Evolutionary conservation across 257 asterid species (phyloP).

Genomic region (Dorcoceras hygrometricum): DNA sequence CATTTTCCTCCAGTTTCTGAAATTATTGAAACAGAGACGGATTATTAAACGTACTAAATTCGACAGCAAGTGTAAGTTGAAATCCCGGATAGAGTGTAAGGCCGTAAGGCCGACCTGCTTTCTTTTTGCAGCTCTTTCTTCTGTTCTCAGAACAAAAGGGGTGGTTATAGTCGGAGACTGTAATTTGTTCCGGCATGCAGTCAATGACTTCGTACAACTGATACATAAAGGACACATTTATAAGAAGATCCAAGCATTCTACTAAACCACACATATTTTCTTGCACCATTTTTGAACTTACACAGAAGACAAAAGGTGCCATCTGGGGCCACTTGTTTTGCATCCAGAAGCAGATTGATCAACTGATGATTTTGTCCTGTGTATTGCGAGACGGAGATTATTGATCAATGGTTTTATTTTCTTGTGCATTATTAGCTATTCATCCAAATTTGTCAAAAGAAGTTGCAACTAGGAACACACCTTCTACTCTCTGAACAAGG

Average conservation of each 20-base stretch:
- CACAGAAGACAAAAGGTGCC: constrained; percentile 76
- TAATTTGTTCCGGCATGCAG: constrained; percentile 61
- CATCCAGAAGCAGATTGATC: constrained; percentile 50
- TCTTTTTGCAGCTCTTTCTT: constrained; percentile 84
- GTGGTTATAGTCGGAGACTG: constrained; percentile 68
- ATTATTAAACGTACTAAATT: constrained; percentile 7
- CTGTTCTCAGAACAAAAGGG: constrained; percentile 72
- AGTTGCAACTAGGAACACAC: constrained; percentile 30
- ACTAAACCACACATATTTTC: not conserved
- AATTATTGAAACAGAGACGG: constrained; percentile 8
- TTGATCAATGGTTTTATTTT: not conserved
- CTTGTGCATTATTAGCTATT: not conserved
- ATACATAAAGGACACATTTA: constrained; percentile 13
- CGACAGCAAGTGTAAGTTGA: not conserved
- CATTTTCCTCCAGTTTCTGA: constrained; percentile 92
- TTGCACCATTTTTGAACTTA: constrained; percentile 35
- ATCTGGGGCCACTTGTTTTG: constrained; percentile 62
- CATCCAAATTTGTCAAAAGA: constrained; percentile 3
- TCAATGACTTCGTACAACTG: constrained; percentile 71
- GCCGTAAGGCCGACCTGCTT: constrained; percentile 94
- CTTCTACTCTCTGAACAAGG: constrained; percentile 53
- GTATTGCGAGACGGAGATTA: constrained; percentile 2
- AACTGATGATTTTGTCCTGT: constrained; percentile 55
- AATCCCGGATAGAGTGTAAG: constrained; percentile 17
- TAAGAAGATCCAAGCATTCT: constrained; percentile 14